These are phyloP conservation scores for Tephrocybe sp. DNA, from an alignment of 768 basidiomycete genomes.

Conservation along the genomic window DNA sequence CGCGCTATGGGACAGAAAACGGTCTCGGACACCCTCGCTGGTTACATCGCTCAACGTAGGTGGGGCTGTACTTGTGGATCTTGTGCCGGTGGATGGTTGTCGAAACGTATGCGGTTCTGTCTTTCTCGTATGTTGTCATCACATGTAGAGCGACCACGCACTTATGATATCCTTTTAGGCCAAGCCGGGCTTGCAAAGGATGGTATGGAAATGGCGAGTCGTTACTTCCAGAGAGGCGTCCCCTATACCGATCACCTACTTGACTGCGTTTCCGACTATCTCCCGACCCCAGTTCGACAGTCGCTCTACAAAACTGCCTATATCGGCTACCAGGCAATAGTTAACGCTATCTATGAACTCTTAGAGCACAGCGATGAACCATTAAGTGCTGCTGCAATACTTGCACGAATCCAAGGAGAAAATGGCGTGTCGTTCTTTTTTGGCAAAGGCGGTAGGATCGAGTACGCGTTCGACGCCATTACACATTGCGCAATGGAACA, in stretches of 20 bases:
- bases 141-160: too few relatives aligned
- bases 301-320: constrained; percentile 22
- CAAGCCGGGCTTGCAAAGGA: constrained; percentile 10
- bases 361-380: constrained; percentile 8
- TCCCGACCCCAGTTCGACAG: constrained; percentile 9
- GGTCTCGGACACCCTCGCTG: constrained; percentile 1
- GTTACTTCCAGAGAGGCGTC: constrained; percentile 3
- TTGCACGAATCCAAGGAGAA: neutral
- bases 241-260: neutral
- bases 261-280: constrained; percentile 1
- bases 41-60: constrained; percentile 17
- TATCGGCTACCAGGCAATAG: constrained; percentile 24
- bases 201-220: constrained; percentile 10
- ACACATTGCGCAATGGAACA: constrained; percentile 23
- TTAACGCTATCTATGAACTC: constrained; percentile 18
- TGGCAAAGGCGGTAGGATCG: constrained; percentile 24
- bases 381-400: constrained; percentile 1
- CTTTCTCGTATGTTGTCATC: constrained; percentile 10
- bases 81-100: constrained; percentile 22
- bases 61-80: constrained; percentile 23
- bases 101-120: constrained; percentile 17
- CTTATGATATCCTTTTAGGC: too few relatives aligned
- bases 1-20: constrained; percentile 2
- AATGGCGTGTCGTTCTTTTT: constrained; percentile 15
- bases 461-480: constrained; percentile 27